Conservation (phyloP, 2,329 filamentous ascomycete genomes). For the Chrysoporthe puriensis region DNA sequence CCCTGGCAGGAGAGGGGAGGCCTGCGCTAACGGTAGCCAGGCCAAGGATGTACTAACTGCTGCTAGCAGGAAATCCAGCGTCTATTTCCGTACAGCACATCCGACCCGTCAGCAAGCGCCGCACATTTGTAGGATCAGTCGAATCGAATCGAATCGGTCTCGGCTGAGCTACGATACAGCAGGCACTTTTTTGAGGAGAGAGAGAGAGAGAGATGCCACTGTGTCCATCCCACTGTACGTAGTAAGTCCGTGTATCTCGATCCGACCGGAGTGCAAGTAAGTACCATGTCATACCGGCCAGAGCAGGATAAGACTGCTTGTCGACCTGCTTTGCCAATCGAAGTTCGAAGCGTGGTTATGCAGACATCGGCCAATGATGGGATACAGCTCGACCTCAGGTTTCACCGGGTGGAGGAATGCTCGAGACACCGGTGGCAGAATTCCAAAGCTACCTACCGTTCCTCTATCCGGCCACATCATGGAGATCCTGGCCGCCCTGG, state of each 20-base stretch:
- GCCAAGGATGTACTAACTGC: neutral
- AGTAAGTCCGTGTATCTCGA: neutral
- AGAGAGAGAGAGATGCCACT: neutral
- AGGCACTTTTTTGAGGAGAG: neutral
- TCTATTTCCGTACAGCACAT: slow-evolving; percentile 3
- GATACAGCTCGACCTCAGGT: slow-evolving; percentile 5
- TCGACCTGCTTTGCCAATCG: slow-evolving; percentile 6
- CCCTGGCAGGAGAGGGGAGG: neutral
- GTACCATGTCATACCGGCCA: slow-evolving; percentile 5
- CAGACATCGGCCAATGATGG: slow-evolving; percentile 3
- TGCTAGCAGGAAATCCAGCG: neutral
- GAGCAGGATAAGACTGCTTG: neutral
- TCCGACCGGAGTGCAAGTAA: no score
- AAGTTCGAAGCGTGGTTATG: slow-evolving; percentile 11
- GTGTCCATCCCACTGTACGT: slow-evolving; percentile 2
- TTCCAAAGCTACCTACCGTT: slow-evolving; percentile 2
- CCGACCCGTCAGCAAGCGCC: slow-evolving; percentile 1
- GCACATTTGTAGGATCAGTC: slow-evolving; percentile 9
- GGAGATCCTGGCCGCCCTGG: neutral
- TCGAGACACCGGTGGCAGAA: neutral
- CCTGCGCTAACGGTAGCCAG: neutral
- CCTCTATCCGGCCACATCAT: slow-evolving; percentile 7
- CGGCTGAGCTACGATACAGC: neutral
- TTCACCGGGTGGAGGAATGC: slow-evolving; percentile 8
- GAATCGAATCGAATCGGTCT: slow-evolving; percentile 14